Percentiles rank a stretch among this genome's conserved stretches.
phyloP scores from a whole-genome alignment of 768 basidiomycete genomes.

The Russula dissimulans region DNA sequence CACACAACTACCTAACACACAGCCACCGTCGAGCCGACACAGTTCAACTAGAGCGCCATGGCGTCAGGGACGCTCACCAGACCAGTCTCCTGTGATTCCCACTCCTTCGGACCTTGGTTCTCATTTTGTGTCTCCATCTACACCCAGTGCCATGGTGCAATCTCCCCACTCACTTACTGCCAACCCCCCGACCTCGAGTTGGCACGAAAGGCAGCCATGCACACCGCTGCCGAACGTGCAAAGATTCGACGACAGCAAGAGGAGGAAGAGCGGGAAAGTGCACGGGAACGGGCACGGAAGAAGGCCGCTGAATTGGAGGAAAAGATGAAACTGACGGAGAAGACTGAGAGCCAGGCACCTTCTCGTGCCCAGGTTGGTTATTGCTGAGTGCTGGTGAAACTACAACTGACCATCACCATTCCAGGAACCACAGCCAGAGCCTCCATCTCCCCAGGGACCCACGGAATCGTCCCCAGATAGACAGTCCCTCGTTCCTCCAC shows the following conservation, averaged over 20 bases:
- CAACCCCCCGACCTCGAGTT: slow-evolving; percentile 41
- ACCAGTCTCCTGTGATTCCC: slow-evolving; percentile 9
- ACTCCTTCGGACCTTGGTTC: not conserved
- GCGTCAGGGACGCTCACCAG: slow-evolving; percentile 13
- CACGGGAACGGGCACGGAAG: slow-evolving; percentile 67
- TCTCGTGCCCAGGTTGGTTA: not conserved
- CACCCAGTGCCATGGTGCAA: slow-evolving; percentile 17
- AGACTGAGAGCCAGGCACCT: not conserved
- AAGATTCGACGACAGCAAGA: slow-evolving; percentile 71
- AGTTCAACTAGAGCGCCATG: slow-evolving; percentile 16
- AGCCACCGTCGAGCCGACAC: slow-evolving; percentile 8
- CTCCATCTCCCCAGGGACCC: not conserved
- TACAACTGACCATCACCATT: not conserved
- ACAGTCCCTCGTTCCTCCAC: slow-evolving; percentile 16
- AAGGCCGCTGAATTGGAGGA: slow-evolving; percentile 75
- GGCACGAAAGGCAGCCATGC: slow-evolving; percentile 71
- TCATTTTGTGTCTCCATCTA: slow-evolving; percentile 8
- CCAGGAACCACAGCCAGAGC: slow-evolving; percentile 3
- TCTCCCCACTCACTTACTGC: slow-evolving; percentile 18
- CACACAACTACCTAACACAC: slow-evolving; percentile 4
- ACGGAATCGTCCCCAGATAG: not conserved
- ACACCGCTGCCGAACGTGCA: slow-evolving; percentile 74
- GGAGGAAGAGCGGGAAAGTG: slow-evolving; percentile 72
- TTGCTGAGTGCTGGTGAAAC: not conserved
- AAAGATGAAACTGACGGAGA: slow-evolving; percentile 39